A percentile compares a stretch with the other conserved stretches of the same genome.
phyloP scores from a whole-genome alignment of 352 stramenopile species.

The Phytophthora sp. region DNA sequence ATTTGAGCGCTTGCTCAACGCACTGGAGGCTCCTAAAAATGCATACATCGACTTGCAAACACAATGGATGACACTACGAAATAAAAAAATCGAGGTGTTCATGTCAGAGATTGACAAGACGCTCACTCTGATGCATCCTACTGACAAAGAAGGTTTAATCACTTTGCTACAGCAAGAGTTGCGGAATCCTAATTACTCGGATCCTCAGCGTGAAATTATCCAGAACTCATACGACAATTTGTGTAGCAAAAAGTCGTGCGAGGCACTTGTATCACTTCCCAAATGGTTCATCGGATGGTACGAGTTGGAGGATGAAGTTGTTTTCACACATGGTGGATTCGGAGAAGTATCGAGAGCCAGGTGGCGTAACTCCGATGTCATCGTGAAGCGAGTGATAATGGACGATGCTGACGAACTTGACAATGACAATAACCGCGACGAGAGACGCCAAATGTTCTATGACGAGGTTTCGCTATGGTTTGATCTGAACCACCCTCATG shows the following conservation, averaged over 20 bases:
- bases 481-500: constrained; percentile 37
- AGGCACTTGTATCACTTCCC: background rate
- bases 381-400: background rate
- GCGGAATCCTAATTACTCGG: background rate
- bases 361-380: constrained; percentile 6
- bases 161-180: background rate
- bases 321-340: background rate
- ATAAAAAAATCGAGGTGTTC: background rate
- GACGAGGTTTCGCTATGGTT: constrained; percentile 26
- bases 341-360: constrained; percentile 2
- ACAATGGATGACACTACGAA: background rate
- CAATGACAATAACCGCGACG: background rate
- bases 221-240: background rate
- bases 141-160: background rate
- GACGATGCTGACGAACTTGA: background rate
- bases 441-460: background rate
- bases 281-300: constrained; percentile 9
- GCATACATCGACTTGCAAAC: background rate
- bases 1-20: background rate
- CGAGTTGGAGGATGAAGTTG: background rate
- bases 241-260: background rate
- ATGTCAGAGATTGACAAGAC: background rate
- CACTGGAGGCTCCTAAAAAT: background rate
- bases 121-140: background rate
- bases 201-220: background rate